Evolutionary conservation across 2,329 filamentous ascomycete species (phyloP), one percentile per base, ranked within the genome.

Genomic region (Ophiostoma perfectum): DNA sequence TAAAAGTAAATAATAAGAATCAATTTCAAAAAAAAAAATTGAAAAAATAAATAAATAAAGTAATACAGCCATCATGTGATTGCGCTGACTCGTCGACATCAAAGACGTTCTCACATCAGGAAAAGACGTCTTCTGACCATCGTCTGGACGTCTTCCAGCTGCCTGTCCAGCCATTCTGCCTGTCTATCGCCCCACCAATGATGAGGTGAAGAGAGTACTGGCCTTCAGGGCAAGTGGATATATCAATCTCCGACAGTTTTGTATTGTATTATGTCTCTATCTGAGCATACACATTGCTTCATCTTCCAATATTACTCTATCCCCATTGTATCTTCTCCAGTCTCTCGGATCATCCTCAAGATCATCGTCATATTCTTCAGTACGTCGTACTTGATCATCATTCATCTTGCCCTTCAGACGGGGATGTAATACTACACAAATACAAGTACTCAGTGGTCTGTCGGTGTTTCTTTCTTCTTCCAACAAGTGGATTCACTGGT

Each of bases 201-300:
- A 55, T 27, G 49, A 55, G 49, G 27, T 27, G 27, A 27, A 27
- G 27, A 27, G n/a, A 55, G 27, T 55, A 55, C 49, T 55, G 49
- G n/a, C 49, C 49, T 27, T 55, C 49, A 55, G 12, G 27, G 36
- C 12, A 38, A 60, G 55, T 60, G 55, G 55, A 39, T 9, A 60
- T 36, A 60, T 55, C 55, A 60, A 60, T 60, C 55, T 60, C 55
- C 55, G 55, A 60, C 55, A 38, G 52, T 18, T 18, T 58, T 60
- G 52, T 58, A 58, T 39, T 58, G 36, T 4, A 47, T 16, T 49
- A 49, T 49, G 16, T 49, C 47, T 49, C 47, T n/a, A 49, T 49
- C 47, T 18, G 16, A 52, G 18, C 18, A 12, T n/a, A 7, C 7
- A 27, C 49, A 55, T 36, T 55, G 49, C 49, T 27, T 27, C 49